Conservation (phyloP, 208 protist species). For the Kentomonas sorsogonicus region DNA sequence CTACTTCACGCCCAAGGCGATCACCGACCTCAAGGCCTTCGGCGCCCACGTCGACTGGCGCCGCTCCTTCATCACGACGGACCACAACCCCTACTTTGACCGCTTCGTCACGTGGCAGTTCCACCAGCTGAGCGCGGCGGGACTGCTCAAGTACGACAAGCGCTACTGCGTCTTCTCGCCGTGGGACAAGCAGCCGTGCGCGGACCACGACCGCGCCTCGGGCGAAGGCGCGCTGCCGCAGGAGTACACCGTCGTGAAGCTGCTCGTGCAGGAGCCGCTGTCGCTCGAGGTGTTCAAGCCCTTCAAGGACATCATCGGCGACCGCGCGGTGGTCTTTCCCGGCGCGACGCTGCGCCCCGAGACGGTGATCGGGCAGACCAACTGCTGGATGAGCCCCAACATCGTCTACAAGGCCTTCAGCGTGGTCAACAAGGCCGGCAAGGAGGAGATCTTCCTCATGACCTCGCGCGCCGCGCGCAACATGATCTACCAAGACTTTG, state of each 20-base stretch:
- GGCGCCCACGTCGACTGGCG: slow-evolving; percentile 97
- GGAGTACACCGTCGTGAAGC: slow-evolving; percentile 98
- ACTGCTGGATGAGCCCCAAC: slow-evolving; percentile 98
- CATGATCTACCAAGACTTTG: slow-evolving; percentile 94
- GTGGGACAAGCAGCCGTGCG: slow-evolving; percentile 97
- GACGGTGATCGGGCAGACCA: slow-evolving; percentile 99
- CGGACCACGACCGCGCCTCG: slow-evolving; percentile 98
- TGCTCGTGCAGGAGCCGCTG: slow-evolving; percentile 87
- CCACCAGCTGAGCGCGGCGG: slow-evolving; percentile 76
- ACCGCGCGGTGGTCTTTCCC: slow-evolving; percentile 91
- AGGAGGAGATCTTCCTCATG: slow-evolving; percentile 94
- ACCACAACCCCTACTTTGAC: slow-evolving; percentile 99
- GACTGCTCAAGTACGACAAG: slow-evolving; percentile 96
- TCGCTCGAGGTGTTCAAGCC: slow-evolving; percentile 50
- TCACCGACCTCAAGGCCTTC: slow-evolving; percentile 93
- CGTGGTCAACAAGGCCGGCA: slow-evolving; percentile 61
- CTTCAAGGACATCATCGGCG: slow-evolving; percentile 58
- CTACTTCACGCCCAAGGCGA: slow-evolving; percentile 98
- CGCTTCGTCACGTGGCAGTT: slow-evolving; percentile 99
- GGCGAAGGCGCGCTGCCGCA: slow-evolving; percentile 97
- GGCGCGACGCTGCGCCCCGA: slow-evolving; percentile 99
- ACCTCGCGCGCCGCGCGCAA: slow-evolving; percentile 93
- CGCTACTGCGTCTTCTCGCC: slow-evolving; percentile 98
- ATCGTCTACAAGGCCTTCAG: slow-evolving; percentile 95
- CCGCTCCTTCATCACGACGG: slow-evolving; percentile 99